Evolutionary conservation across 495 filamentous ascomycete species (phyloP).

Genomic region (Hypoxylon perforatum): DNA sequence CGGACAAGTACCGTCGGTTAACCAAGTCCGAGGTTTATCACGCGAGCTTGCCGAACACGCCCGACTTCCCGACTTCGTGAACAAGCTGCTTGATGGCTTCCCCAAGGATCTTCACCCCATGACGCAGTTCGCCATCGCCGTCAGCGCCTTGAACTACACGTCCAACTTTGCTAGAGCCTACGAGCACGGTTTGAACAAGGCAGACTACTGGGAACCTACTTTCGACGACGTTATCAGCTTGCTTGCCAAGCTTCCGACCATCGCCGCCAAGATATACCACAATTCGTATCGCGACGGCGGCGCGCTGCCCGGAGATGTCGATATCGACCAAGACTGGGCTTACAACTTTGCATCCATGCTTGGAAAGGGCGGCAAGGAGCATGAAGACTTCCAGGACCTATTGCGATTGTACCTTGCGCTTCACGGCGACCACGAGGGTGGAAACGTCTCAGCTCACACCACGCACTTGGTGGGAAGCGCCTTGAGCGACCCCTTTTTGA

Average conservation of each 20-base stretch:
- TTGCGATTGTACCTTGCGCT: constrained; percentile 93
- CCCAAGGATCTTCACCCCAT: constrained; percentile 92
- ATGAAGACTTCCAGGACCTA: constrained; percentile 95
- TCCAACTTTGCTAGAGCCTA: constrained; percentile 94
- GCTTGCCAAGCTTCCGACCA: constrained; percentile 94
- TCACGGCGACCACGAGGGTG: constrained; percentile 98
- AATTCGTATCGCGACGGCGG: constrained; percentile 83
- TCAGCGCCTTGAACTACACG: constrained; percentile 91
- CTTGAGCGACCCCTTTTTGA: constrained; percentile 92
- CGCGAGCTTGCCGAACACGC: constrained; percentile 88
- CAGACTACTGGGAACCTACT: constrained; percentile 98
- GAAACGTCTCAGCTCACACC: constrained; percentile 96
- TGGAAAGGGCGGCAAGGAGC: constrained; percentile 84
- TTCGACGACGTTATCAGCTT: constrained; percentile 96
- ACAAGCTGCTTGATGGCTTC: constrained; percentile 89
- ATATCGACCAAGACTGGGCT: constrained; percentile 90
- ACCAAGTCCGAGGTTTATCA: constrained; percentile 83
- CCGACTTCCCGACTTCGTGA: constrained; percentile 83
- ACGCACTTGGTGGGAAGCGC: constrained; percentile 98
- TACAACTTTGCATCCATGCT: constrained; percentile 98
- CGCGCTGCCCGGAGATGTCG: constrained; percentile 78
- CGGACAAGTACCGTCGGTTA: constrained; percentile 85
- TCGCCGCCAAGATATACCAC: constrained; percentile 97
- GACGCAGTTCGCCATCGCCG: constrained; percentile 96
- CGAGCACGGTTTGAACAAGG: constrained; percentile 88